Percentiles rank a stretch among this genome's conserved stretches.
These are phyloP conservation scores for Zelonia costaricensis DNA, from an alignment of 208 protist species.

Conservation along the genomic window DNA sequence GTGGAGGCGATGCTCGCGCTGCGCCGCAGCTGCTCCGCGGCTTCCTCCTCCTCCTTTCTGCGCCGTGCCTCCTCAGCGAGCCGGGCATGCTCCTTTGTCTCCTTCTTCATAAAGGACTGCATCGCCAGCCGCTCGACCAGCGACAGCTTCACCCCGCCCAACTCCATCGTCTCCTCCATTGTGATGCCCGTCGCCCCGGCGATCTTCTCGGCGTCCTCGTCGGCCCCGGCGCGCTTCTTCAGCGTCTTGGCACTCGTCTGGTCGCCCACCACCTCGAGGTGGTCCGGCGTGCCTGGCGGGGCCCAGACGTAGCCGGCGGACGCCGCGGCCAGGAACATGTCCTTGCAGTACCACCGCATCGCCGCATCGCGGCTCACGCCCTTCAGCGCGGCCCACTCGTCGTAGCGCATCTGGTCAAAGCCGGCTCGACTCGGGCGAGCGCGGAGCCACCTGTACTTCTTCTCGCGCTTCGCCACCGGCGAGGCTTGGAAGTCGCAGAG, in stretches of 20 bases:
- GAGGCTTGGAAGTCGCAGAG: conserved; percentile 68
- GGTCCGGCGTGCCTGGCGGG: conserved; percentile 32
- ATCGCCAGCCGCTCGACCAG: conserved; percentile 10
- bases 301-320: conserved; percentile 39
- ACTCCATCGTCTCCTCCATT: conserved; percentile 8
- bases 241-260: conserved; percentile 28
- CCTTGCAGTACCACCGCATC: conserved; percentile 73
- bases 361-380: conserved; percentile 76
- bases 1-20: too few species aligned
- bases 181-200: not conserved
- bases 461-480: conserved; percentile 30
- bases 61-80: not conserved
- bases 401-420: conserved; percentile 42
- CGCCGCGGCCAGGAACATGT: conserved; percentile 26
- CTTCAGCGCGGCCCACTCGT: conserved; percentile 84
- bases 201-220: conserved; percentile 4
- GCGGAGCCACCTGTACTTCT: conserved; percentile 75
- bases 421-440: conserved; percentile 25
- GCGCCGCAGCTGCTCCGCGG: too few species aligned
- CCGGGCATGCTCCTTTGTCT: not conserved
- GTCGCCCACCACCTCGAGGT: conserved; percentile 35
- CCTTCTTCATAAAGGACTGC: conserved; percentile 4
- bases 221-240: conserved; percentile 14
- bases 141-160: conserved; percentile 16
- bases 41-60: not conserved